These are phyloP conservation scores for Naganishia vishniacii DNA, from an alignment of 768 basidiomycete genomes.

Conservation along the genomic window DNA sequence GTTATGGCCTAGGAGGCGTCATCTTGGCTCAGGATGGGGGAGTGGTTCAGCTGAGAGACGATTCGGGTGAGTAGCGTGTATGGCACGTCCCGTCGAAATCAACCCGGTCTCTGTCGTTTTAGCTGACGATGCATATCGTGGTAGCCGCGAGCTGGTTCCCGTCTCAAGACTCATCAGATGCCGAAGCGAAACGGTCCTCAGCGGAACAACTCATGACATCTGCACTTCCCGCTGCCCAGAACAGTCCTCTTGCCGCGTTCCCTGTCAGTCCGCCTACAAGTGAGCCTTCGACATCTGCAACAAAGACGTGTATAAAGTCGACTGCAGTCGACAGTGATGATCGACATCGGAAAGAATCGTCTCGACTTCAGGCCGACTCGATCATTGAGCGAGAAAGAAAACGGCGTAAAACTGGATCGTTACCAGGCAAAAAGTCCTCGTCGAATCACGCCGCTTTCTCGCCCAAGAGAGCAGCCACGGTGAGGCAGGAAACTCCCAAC, in stretches of 20 bases:
- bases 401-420: not conserved
- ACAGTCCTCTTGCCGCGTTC: conserved; percentile 8
- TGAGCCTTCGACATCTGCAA: not conserved
- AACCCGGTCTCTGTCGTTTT: too few relatives aligned
- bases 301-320: not conserved
- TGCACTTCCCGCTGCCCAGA: not conserved
- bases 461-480: too few relatives aligned
- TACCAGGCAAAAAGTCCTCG: not conserved
- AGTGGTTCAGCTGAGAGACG: not conserved
- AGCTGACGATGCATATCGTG: too few relatives aligned
- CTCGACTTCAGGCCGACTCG: not conserved
- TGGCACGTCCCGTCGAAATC: not conserved
- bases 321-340: not conserved
- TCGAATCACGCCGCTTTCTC: not conserved
- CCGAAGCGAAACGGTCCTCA: not conserved
- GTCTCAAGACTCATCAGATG: conserved; percentile 1
- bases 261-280: conserved; percentile 4
- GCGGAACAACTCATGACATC: not conserved
- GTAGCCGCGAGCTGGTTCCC: conserved; percentile 12
- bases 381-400: not conserved
- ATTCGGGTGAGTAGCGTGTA: not conserved
- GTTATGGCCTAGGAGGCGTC: not conserved
- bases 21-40: conserved; percentile 7
- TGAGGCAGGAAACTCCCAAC: too few relatives aligned
- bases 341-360: not conserved